A percentile compares a stretch with the other conserved stretches of the same genome.
Conservation (phyloP, 2,329 filamentous ascomycete species). For the Paecilomyces niveus region DNA sequence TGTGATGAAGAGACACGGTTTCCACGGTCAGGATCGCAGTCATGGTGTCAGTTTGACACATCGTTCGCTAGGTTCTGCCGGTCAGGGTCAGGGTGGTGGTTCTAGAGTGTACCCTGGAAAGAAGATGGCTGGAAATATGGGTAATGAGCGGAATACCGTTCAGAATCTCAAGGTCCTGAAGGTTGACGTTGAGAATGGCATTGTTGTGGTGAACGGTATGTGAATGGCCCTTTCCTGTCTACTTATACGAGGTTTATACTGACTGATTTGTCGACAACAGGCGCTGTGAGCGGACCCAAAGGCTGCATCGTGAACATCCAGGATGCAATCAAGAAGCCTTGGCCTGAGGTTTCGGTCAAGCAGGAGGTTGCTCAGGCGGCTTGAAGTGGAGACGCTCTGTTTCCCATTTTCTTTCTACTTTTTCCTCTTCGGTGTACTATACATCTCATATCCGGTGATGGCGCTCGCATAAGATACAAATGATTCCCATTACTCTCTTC, state of each 20-base stretch:
- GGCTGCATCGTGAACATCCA: constrained; percentile 76
- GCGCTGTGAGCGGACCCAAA: constrained; percentile 78
- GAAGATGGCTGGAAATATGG: constrained; percentile 97
- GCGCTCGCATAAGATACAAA: constrained; percentile 34
- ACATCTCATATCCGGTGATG: constrained; percentile 29
- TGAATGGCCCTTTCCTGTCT: not conserved
- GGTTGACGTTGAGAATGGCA: constrained; percentile 78
- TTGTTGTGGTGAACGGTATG: constrained; percentile 77
- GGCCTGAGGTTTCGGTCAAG: constrained; percentile 44
- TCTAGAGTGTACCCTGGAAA: constrained; percentile 91
- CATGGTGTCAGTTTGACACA: constrained; percentile 96
- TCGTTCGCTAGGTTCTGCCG: constrained; percentile 81
- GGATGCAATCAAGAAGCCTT: constrained; percentile 84
- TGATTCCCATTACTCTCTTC: constrained; percentile 27
- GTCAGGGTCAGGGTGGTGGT: constrained; percentile 84
- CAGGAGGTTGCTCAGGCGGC: not conserved
- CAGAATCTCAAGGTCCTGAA: constrained; percentile 87
- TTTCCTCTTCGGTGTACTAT: constrained; percentile 28
- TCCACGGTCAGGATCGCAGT: constrained; percentile 77
- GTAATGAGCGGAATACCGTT: constrained; percentile 76
- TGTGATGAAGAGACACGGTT: constrained; percentile 96
- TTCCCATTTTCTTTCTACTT: constrained; percentile 2
- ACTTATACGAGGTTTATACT: not conserved
- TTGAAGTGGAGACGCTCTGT: constrained; percentile 1
- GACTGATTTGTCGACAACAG: constrained; percentile 23